Base-by-base conservation (phyloP, 495 filamentous ascomycete species). In the Delitschia confertaspora region DNA sequence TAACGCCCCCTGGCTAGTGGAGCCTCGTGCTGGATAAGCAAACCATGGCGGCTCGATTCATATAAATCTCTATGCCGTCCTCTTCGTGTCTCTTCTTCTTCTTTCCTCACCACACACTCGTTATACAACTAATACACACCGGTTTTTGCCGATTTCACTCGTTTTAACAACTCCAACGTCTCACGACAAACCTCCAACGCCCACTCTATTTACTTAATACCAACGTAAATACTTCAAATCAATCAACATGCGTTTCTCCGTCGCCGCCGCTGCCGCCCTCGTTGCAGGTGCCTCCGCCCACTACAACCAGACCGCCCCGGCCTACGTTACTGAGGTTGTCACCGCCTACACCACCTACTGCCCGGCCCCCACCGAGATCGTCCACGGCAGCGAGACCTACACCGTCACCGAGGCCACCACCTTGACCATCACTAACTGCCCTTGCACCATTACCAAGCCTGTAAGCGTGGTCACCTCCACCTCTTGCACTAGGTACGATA, bases 201-300 rank as follows among this genome's bases (percentile, higher is more conserved):
- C 45, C 47, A 59, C 20, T 17, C 38, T 33, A n/a, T 17, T 35
- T 45, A 53, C 50, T 46, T 58, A 57, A 58, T 56, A 56, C 48
- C 49, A 49, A 47, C 36, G 49, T 43, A 47, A 53, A 47, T 43
- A 47, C 18, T 23, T 35, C 45, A 20, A 33, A 54, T 56, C 55
- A 50, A 56, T 76, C 81, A 88, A 82, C 64, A 94, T 94, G 87
- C 85, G 85, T 81, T 86, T 83, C 82, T 72, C 82, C 55, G 61
- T 69, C 63, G 70, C 76, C 64, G 69, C 78, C 59, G 67, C 75
- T 64, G 75, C 75, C 64, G 74, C 76, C 58, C 67, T 79, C 62
- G 76, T 75, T 58, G 67, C 72, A 55, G 72, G 74, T 55, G 69
- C 61, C 47, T 64, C 62, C 60, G 74, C 71, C 55, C 55, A 50